Base-by-base conservation (phyloP, 2,329 filamentous ascomycete species). In the Neophaeococcomyces mojaviensis region DNA sequence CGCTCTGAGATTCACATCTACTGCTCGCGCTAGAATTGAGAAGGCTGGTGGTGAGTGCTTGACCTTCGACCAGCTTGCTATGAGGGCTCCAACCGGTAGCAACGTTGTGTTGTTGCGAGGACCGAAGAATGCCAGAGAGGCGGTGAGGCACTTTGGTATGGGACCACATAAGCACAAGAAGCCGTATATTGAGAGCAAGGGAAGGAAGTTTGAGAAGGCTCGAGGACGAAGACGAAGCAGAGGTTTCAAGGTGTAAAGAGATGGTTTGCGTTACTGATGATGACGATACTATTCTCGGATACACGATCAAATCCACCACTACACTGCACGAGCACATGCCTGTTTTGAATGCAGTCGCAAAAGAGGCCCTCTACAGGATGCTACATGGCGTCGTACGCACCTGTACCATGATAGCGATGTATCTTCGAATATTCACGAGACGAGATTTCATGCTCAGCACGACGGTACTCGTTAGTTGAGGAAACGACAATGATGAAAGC, bases 81-180 rank as follows among this genome's bases (percentile, higher is more conserved):
- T 95, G 65, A 85, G 90, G 68, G 84, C 89, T 63, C 92, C 92
- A 59, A 98, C 90, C 61, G 92, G 92, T 65, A 82, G 84, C 77
- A 96, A 97, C 83, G 97, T 92, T 58, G 79, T 98, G 63, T 83
- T 97, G 64, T 84, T 98, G 69, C 87, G 92, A 71, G 92, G 92
- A 58, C 89, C 92, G 72, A 98, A 96, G 88, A 97, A 97, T 76
- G 72, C 88, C 63, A 84, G 92, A 69, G 92, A 98, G 82, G 87
- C 92, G 55, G 78, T 97, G 72, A 97, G 94, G 86, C 94, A 98
- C 79, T 98, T 98, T 69, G 92, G 94, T 69, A 86, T 98, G 64
- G 94, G 92, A 60, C 92, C 92, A 59, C 92, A 98, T 82, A 89
- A 82, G 73, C 78, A 94, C 84, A 98, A 97, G 90, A 97, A 96